These are phyloP conservation scores for Fusarium ambrosium DNA, from an alignment of 2,329 filamentous ascomycete genomes.

Conservation along the genomic window DNA sequence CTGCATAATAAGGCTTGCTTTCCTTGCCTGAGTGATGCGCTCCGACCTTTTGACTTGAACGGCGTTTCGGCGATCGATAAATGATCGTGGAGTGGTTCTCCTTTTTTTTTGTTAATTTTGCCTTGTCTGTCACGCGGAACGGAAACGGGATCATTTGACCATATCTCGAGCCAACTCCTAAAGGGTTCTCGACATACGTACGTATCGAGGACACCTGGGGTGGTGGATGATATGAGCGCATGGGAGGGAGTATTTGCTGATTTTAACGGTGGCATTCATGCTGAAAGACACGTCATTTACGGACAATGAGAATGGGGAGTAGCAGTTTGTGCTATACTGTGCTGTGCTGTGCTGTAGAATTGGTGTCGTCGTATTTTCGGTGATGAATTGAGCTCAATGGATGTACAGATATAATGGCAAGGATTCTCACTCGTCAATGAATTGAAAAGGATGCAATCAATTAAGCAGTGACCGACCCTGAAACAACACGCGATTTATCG, in stretches of 20 bases:
- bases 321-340: neutral
- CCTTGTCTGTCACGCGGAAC: constrained; percentile 4
- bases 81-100: constrained; percentile 6
- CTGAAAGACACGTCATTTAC: neutral
- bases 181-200: neutral
- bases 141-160: constrained; percentile 1
- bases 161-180: neutral
- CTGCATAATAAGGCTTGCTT: neutral
- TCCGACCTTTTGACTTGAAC: neutral
- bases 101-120: constrained; percentile 1
- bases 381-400: neutral
- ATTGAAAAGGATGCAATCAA: neutral
- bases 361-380: neutral
- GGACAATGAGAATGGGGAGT: neutral
- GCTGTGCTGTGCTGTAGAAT: neutral
- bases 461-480: neutral
- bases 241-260: constrained; percentile 11
- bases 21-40: neutral
- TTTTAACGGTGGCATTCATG: neutral
- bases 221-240: neutral
- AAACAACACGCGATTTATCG: constrained; percentile 27
- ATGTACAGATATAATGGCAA: neutral
- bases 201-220: neutral
- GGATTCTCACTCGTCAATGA: neutral
- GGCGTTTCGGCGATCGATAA: constrained; percentile 29